Evolutionary conservation across 2,329 filamentous ascomycete species (phyloP).

Genomic region (Cladosporium colombiae): DNA sequence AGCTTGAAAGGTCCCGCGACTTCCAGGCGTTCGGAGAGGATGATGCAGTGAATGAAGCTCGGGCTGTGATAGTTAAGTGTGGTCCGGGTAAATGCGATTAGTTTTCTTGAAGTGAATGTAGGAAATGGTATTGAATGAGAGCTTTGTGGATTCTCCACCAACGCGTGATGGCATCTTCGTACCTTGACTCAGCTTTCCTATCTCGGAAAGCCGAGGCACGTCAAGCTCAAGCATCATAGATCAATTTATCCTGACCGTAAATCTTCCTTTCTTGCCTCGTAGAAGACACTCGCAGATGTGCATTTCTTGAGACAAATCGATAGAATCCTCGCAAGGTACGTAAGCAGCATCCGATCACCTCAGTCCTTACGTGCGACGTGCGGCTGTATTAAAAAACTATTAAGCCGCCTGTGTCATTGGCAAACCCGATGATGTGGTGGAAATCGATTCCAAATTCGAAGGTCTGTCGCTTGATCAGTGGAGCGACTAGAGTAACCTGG

Average conservation of each 20-base stretch:
- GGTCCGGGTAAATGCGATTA: background rate
- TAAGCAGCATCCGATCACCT: too few relatives aligned
- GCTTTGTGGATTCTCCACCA: background rate
- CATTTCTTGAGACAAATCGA: too few relatives aligned
- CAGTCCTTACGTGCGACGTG: too few relatives aligned
- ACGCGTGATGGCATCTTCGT: background rate
- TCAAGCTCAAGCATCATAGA: background rate
- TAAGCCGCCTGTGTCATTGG: too few relatives aligned
- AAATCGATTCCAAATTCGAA: background rate
- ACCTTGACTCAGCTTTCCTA: background rate
- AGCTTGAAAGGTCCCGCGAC: background rate
- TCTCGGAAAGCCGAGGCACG: constrained; percentile 4
- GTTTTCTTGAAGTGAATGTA: background rate
- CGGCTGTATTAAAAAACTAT: too few relatives aligned
- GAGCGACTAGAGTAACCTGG: background rate
- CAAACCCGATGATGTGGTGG: background rate
- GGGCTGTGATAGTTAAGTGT: background rate
- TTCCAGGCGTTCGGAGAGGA: background rate
- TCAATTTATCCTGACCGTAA: background rate
- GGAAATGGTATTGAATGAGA: background rate
- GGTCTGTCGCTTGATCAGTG: background rate
- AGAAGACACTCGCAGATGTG: too few relatives aligned
- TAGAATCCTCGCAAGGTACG: too few relatives aligned
- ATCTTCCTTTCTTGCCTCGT: too few relatives aligned
- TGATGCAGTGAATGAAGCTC: background rate